Conservation (phyloP, 75 land plant species). For the Pinus taeda region DNA sequence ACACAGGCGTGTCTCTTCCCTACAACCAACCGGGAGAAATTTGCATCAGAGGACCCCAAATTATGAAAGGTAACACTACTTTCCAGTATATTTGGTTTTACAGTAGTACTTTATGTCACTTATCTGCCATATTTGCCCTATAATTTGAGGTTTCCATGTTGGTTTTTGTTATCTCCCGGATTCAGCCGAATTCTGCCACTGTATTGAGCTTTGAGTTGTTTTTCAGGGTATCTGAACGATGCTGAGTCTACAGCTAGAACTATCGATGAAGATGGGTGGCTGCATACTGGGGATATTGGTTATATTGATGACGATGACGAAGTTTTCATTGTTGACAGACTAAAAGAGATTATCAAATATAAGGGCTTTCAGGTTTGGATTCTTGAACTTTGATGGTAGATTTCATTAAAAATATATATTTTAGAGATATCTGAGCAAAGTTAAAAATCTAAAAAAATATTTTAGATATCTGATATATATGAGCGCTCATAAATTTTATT, state of each 20-base stretch:
- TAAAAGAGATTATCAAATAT: slow-evolving; percentile 87
- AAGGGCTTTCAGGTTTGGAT: slow-evolving; percentile 78
- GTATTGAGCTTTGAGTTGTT: too few relatives aligned
- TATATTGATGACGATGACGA: slow-evolving; percentile 87
- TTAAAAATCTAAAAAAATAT: too few relatives aligned
- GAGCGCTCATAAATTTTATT: too few relatives aligned
- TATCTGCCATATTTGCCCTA: too few relatives aligned
- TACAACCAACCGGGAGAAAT: slow-evolving; percentile 26
- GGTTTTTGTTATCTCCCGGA: neutral
- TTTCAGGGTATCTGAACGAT: slow-evolving; percentile 72
- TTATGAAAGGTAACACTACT: slow-evolving; percentile 21
- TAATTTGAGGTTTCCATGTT: too few relatives aligned
- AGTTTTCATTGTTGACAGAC: slow-evolving; percentile 79
- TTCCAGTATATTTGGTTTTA: too few relatives aligned
- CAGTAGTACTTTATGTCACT: too few relatives aligned
- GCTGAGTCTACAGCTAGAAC: slow-evolving; percentile 69
- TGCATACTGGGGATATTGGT: slow-evolving; percentile 88
- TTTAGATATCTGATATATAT: too few relatives aligned
- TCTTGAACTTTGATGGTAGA: neutral
- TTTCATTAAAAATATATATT: too few relatives aligned
- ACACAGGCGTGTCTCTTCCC: slow-evolving; percentile 22
- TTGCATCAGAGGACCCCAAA: slow-evolving; percentile 35
- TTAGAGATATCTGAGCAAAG: too few relatives aligned
- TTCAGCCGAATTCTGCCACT: neutral
- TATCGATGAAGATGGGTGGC: slow-evolving; percentile 79